Evolutionary conservation across 1,139 yeast species (phyloP).

Genomic region (Hyphopichia wangnamkhiaoensis): DNA sequence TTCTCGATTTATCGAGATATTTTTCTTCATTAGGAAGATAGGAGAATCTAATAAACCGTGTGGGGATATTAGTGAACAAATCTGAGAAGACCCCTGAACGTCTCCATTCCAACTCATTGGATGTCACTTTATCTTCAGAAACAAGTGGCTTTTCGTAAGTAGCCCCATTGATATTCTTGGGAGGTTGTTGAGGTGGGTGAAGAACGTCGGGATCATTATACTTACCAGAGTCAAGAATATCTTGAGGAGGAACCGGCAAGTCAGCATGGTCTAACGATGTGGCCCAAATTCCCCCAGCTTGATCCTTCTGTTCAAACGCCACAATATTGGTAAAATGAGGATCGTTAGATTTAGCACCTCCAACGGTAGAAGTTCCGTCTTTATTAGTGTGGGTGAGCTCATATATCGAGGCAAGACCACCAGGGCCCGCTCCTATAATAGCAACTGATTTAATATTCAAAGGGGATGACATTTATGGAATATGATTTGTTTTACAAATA

Average conservation of each 20-base stretch:
- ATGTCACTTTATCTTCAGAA: conserved; percentile 9
- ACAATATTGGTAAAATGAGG: conserved; percentile 28
- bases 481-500: too few relatives aligned
- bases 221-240: conserved; percentile 25
- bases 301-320: conserved; percentile 34
- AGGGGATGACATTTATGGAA: conserved; percentile 5
- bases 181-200: conserved; percentile 21
- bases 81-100: conserved; percentile 43
- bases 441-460: conserved; percentile 27
- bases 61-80: conserved; percentile 49
- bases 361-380: conserved; percentile 33
- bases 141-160: conserved; percentile 20
- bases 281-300: conserved; percentile 40
- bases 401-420: conserved; percentile 36
- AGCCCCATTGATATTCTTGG: conserved; percentile 15
- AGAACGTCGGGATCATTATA: conserved; percentile 27
- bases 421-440: conserved; percentile 41
- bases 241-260: conserved; percentile 30
- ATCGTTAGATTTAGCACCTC: conserved; percentile 14
- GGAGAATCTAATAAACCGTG: conserved; percentile 44
- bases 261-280: conserved; percentile 25
- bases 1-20: conserved; percentile 23
- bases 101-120: conserved; percentile 36
- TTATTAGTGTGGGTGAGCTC: conserved; percentile 34
- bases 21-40: conserved; percentile 31